phyloP scores from a whole-genome alignment of 2,329 filamentous ascomycete genomes.

The Fusarium coicis region DNA sequence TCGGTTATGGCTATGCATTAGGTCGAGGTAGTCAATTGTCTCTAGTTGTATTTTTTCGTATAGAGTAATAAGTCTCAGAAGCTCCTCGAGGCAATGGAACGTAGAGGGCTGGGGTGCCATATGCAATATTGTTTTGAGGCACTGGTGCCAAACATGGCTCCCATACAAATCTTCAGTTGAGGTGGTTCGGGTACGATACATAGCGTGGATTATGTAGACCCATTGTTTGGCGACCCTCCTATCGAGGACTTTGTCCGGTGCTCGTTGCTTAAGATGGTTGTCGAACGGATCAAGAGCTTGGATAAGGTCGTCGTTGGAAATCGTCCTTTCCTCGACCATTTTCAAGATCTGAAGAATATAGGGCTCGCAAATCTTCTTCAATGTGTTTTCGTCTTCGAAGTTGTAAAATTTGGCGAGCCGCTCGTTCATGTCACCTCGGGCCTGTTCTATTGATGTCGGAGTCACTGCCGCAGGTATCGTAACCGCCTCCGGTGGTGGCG shows the following conservation, averaged over 20 bases:
- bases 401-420: not conserved
- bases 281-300: conserved; percentile 35
- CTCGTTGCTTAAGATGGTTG: not conserved
- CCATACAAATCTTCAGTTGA: conserved; percentile 13
- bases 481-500: not conserved
- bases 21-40: conserved; percentile 1
- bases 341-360: conserved; percentile 15
- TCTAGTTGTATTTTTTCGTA: conserved; percentile 7
- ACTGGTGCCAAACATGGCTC: conserved; percentile 23
- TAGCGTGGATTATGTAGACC: conserved; percentile 19
- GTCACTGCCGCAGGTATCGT: not conserved
- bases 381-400: not conserved
- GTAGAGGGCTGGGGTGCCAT: conserved; percentile 26
- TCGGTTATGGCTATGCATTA: conserved; percentile 12
- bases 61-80: conserved; percentile 7
- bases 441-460: not conserved
- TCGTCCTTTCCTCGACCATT: conserved; percentile 13
- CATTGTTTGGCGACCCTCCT: conserved; percentile 13
- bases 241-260: conserved; percentile 11
- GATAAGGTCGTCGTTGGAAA: conserved; percentile 30
- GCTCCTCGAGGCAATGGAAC: conserved; percentile 22
- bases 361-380: conserved; percentile 14
- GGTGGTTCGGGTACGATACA: conserved; percentile 3
- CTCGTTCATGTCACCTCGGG: not conserved
- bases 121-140: conserved; percentile 10